Percentiles rank a stretch among this genome's conserved stretches.
Conservation (phyloP, 2,329 filamentous ascomycete species). For the Aspergillus niger region DNA sequence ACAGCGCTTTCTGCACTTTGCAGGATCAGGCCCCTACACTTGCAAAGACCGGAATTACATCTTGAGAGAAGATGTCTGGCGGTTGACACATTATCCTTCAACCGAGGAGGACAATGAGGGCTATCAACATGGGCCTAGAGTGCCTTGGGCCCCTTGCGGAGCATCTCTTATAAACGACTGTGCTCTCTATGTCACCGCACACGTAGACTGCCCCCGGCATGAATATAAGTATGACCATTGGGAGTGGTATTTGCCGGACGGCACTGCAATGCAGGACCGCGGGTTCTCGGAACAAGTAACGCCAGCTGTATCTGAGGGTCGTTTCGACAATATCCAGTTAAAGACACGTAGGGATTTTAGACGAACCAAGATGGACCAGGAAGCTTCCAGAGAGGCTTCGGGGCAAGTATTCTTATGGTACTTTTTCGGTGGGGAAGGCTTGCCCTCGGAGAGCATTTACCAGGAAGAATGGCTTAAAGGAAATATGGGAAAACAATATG, state of each 20-base stretch:
- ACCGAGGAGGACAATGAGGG: slow-evolving; percentile 13
- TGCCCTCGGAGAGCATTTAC: too few species aligned
- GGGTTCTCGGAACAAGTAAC: too few species aligned
- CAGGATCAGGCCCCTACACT: slow-evolving; percentile 16
- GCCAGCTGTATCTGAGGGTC: too few species aligned
- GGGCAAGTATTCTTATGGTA: too few species aligned
- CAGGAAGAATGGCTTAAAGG: too few species aligned
- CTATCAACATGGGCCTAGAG: not conserved
- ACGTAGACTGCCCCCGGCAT: slow-evolving; percentile 16
- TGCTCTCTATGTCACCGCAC: slow-evolving; percentile 17
- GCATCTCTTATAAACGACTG: not conserved
- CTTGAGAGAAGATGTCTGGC: slow-evolving; percentile 18
- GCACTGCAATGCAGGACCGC: not conserved
- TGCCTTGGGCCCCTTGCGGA: slow-evolving; percentile 11
- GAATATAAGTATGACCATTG: slow-evolving; percentile 14
- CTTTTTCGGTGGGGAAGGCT: too few species aligned
- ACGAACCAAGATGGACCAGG: too few species aligned
- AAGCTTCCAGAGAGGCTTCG: too few species aligned
- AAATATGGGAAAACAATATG: too few species aligned
- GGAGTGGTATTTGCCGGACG: slow-evolving; percentile 13
- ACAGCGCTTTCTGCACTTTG: slow-evolving; percentile 19
- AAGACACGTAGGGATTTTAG: too few species aligned
- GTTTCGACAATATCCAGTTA: too few species aligned
- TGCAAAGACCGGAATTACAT: not conserved
- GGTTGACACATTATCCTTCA: slow-evolving; percentile 14